Evolutionary conservation across 768 basidiomycete species (phyloP).

Genomic region (Solioccasus polychromus): DNA sequence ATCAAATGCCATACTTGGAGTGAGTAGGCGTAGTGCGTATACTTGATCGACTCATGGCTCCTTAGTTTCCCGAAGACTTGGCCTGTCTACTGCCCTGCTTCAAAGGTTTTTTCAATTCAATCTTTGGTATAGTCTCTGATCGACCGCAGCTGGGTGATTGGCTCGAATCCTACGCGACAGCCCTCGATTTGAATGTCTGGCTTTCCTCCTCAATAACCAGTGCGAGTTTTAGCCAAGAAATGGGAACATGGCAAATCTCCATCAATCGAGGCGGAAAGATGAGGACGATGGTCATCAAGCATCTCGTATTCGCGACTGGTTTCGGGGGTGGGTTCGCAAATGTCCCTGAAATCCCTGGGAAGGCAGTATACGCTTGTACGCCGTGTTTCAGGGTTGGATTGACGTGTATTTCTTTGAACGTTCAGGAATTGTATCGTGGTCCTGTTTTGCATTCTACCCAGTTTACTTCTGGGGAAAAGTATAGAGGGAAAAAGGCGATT

Average conservation of each 20-base stretch:
- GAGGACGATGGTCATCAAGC: slow-evolving; percentile 39
- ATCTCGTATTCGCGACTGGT: slow-evolving; percentile 58
- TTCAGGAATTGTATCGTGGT: slow-evolving; percentile 53
- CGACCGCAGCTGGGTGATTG: slow-evolving; percentile 51
- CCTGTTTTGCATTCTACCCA: slow-evolving; percentile 50
- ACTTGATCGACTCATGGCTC: neutral
- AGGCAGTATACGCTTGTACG: slow-evolving; percentile 24
- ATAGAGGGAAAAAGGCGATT: slow-evolving; percentile 59
- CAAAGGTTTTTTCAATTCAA: slow-evolving; percentile 36
- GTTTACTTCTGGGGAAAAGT: slow-evolving; percentile 44
- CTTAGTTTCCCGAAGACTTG: slow-evolving; percentile 51
- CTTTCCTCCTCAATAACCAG: slow-evolving; percentile 40
- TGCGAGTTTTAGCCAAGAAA: slow-evolving; percentile 34
- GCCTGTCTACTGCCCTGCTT: slow-evolving; percentile 49
- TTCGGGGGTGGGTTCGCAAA: slow-evolving; percentile 45
- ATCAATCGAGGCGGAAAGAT: slow-evolving; percentile 30
- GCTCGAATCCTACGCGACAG: slow-evolving; percentile 57
- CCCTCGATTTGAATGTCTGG: slow-evolving; percentile 64
- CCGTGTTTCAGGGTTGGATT: neutral
- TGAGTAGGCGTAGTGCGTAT: slow-evolving; percentile 24
- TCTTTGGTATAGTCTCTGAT: neutral
- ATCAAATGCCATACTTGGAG: slow-evolving; percentile 56
- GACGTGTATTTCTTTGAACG: neutral
- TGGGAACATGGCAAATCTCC: slow-evolving; percentile 41
- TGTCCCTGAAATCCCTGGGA: slow-evolving; percentile 44